These are phyloP conservation scores for Penicillium alfredii DNA, from an alignment of 495 filamentous ascomycete genomes.

Conservation along the genomic window DNA sequence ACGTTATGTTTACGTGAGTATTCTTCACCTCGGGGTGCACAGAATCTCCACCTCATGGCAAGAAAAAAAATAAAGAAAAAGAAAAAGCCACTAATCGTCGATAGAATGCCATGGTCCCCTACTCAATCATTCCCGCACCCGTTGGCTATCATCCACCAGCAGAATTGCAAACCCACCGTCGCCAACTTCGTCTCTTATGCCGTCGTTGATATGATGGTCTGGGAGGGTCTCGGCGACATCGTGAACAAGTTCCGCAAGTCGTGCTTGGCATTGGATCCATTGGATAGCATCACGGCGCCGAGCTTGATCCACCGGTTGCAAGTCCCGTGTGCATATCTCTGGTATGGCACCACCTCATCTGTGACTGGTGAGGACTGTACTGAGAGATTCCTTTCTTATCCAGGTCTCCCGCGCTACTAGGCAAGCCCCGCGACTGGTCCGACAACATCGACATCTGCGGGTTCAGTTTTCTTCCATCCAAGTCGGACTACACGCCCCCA, in stretches of 20 bases:
- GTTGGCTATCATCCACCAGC: conserved; percentile 48
- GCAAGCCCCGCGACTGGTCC: conserved; percentile 73
- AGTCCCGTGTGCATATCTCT: conserved; percentile 76
- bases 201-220: conserved; percentile 75
- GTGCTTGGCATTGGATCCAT: conserved; percentile 57
- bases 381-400: too few species aligned
- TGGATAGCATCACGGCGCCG: conserved; percentile 63
- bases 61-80: too few species aligned
- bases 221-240: conserved; percentile 73
- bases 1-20: conserved; percentile 75
- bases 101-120: conserved; percentile 58
- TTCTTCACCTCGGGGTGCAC: too few species aligned
- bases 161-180: conserved; percentile 46
- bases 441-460: conserved; percentile 65
- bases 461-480: conserved; percentile 65
- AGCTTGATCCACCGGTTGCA: conserved; percentile 55
- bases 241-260: conserved; percentile 67
- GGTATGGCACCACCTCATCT: conserved; percentile 29
- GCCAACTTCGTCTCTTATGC: conserved; percentile 73
- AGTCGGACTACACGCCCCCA: conserved; percentile 58
- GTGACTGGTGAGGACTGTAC: neutral
- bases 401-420: conserved; percentile 69
- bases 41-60: too few species aligned
- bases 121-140: conserved; percentile 52
- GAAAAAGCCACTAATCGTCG: too few species aligned